Percentiles rank a stretch among this genome's conserved stretches.
These are phyloP conservation scores for Berkeleyomyces basicola DNA, from an alignment of 2,329 filamentous ascomycete species.

Conservation along the genomic window DNA sequence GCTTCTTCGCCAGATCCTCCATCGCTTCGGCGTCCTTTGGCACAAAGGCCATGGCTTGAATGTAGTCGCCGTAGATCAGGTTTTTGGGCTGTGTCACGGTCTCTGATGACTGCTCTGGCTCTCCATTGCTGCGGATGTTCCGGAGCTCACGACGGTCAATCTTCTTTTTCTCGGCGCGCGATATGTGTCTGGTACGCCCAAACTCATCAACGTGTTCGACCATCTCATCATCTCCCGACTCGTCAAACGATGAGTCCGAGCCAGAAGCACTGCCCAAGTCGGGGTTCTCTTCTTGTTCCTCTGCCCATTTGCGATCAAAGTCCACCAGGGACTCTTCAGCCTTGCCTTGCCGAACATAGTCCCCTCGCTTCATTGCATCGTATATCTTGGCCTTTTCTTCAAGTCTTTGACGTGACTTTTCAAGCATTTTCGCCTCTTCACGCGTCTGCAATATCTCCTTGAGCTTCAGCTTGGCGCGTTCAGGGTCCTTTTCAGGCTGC, in stretches of 20 bases:
- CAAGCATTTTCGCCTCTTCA: constrained; percentile 51
- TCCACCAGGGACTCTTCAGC: constrained; percentile 59
- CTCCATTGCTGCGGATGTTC: constrained; percentile 9
- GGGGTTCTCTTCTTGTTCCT: constrained; percentile 35
- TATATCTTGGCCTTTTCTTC: constrained; percentile 82
- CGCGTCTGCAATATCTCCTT: constrained; percentile 26
- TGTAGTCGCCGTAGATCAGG: constrained; percentile 61
- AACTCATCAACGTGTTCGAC: constrained; percentile 87
- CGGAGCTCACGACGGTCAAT: constrained; percentile 34
- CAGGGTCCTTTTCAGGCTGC: constrained; percentile 27
- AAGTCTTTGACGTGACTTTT: constrained; percentile 62
- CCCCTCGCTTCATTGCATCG: constrained; percentile 77
- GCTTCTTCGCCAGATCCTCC: constrained; percentile 58
- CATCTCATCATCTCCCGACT: constrained; percentile 36
- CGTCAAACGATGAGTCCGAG: constrained; percentile 13
- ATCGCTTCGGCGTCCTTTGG: constrained; percentile 57
- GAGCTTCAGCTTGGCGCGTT: constrained; percentile 23
- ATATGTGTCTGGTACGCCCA: constrained; percentile 62
- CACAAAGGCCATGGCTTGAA: constrained; percentile 72
- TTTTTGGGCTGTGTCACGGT: background rate
- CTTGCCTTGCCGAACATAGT: constrained; percentile 53
- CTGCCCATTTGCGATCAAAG: constrained; percentile 92
- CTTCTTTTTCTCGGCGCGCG: constrained; percentile 48
- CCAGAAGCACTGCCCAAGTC: constrained; percentile 25
- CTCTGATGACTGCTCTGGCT: constrained; percentile 39